Percentiles rank a stretch among this genome's conserved stretches.
Conservation (phyloP, 225 moss, liverwort and hornwort genomes). For the Pleurozium schreberi region DNA sequence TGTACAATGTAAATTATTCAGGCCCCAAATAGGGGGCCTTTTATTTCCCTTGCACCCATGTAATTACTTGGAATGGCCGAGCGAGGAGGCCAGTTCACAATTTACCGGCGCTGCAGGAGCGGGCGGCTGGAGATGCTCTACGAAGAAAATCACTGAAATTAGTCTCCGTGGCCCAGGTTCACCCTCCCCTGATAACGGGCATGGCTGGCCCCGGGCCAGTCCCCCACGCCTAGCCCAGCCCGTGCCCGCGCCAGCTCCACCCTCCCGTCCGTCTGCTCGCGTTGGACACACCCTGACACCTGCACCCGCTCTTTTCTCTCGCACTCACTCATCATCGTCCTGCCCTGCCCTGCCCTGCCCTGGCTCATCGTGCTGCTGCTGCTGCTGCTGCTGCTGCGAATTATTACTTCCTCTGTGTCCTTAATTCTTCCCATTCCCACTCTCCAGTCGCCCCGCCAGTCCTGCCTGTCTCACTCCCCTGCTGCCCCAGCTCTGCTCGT, state of each 20-base stretch:
- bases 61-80: too few species aligned
- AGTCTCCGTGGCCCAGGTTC: too few species aligned
- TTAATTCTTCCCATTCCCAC: neutral
- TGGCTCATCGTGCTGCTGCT: neutral
- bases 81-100: neutral
- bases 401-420: neutral
- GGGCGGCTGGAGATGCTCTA: neutral
- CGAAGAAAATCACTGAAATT: neutral
- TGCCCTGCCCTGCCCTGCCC: too few species aligned
- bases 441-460: neutral
- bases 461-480: neutral
- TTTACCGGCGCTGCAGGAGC: neutral
- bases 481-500: neutral
- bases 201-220: neutral
- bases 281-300: neutral
- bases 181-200: neutral
- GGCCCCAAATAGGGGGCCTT: too few species aligned
- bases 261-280: neutral
- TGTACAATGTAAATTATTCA: too few species aligned
- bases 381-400: neutral
- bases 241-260: neutral
- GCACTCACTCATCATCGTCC: neutral
- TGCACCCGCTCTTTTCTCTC: neutral
- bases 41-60: too few species aligned
- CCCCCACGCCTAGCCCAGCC: neutral